Evolutionary conservation across 1,284 basidiomycete species (phyloP), one percentile per base, ranked within the genome.

Genomic region (Gomphus bonarii): DNA sequence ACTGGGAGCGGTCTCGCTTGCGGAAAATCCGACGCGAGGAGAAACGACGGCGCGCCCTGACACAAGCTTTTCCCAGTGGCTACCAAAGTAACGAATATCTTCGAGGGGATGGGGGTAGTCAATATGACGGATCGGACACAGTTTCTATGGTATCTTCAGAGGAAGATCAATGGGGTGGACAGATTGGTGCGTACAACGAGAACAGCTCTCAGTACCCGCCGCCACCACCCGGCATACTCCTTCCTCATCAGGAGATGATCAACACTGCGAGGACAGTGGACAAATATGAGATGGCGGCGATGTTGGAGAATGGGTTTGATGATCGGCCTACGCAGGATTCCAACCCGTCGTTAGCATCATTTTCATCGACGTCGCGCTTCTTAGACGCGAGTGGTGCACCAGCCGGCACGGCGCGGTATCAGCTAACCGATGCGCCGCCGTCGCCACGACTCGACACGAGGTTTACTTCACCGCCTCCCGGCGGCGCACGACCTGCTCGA

Each of bases 1-100:
- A 99, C 66, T 99, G 97, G 97, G 97, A 99, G 70, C 84, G 94
- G 42, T 95, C 91, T n/a, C 81, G 95, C 36, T 75, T 98, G 54
- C 88, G 95, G 60, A 98, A 98, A 72, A 65, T 94, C 46, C 85
- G 82, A 63, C 84, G 97, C 3, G 95, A 97, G 66, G 94, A 97
- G 66, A 82, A 87, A 64, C 79, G 94, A 51, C 74, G 88, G 63
- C 75, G 77, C 64, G 85, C 95, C 35, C 79, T 95, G 64, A 91
- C 92, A 66, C 80, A 86, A 48, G 70, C 78, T 52, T 83, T 88
- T 64, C 81, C 80, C 30, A 75, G 78, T 3, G 84, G 84, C 44
- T 91, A 84, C 68, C 70, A 81, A 28, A 82, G 84, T 58, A 75
- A 78, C 35, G 81, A 85, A 46, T 69, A 79, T 53, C 75, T 88